Percentiles rank a stretch among this genome's conserved stretches.
phyloP scores from a whole-genome alignment of 805 yeast species.

The Allodekkera sacchari region DNA sequence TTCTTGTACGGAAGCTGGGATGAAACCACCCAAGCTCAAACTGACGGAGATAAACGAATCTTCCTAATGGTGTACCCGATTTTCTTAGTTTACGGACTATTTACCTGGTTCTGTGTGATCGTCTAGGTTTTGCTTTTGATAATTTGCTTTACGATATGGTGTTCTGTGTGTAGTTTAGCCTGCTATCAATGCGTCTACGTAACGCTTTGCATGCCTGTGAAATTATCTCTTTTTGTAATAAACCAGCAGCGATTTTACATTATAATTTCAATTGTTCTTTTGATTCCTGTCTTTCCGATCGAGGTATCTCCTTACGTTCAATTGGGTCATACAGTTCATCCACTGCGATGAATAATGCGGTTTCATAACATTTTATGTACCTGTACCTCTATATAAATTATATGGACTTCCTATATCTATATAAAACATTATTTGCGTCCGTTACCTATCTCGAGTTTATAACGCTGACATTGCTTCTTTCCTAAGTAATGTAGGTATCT shows the following conservation, averaged over 20 bases:
- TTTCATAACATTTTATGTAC: too few species aligned
- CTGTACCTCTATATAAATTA: too few species aligned
- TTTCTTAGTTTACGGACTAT: slow-evolving; percentile 40
- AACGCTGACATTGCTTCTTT: neutral
- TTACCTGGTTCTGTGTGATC: slow-evolving; percentile 48
- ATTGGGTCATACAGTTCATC: too few species aligned
- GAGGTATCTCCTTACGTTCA: too few species aligned
- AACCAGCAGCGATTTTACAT: too few species aligned
- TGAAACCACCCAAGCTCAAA: slow-evolving; percentile 21
- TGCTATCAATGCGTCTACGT: neutral
- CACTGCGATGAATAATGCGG: too few species aligned
- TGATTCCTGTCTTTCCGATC: too few species aligned
- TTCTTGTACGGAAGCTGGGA: slow-evolving; percentile 9
- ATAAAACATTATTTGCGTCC: neutral
- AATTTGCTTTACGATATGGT: too few species aligned
- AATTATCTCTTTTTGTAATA: too few species aligned
- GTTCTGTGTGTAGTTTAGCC: too few species aligned
- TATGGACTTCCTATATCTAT: neutral
- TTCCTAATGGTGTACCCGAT: slow-evolving; percentile 48
- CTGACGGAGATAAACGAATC: slow-evolving; percentile 46
- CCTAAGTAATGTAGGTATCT: neutral
- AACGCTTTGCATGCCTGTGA: neutral
- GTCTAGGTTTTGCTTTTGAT: too few species aligned
- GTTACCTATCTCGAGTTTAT: neutral
- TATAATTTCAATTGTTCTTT: too few species aligned